Conservation (phyloP, 768 basidiomycete genomes). For the Leccinum truebloodii region DNA sequence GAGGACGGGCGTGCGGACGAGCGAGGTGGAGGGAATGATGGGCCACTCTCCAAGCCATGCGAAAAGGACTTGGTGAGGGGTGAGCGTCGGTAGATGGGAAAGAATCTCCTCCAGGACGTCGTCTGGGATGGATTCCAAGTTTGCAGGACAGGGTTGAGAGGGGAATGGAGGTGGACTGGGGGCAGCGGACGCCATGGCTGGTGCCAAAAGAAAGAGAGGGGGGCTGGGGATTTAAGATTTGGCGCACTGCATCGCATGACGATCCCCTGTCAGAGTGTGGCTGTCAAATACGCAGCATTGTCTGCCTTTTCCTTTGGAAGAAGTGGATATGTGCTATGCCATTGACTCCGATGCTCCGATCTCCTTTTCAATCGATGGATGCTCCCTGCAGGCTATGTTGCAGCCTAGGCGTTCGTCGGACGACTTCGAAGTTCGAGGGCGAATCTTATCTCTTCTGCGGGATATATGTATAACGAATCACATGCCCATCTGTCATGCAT, state of each 20-base stretch:
- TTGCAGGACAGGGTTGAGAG: slow-evolving; percentile 1
- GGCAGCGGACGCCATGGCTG: not conserved
- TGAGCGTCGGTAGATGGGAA: slow-evolving; percentile 9
- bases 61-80: not conserved
- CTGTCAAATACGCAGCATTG: not conserved
- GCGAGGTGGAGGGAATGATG: not conserved
- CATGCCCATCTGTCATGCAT: not conserved
- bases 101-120: slow-evolving; percentile 17
- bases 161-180: not conserved
- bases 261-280: not conserved
- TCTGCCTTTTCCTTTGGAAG: not conserved
- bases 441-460: not conserved
- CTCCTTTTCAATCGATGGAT: not conserved
- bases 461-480: not conserved
- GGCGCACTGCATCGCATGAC: not conserved
- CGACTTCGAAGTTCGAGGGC: not conserved
- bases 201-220: too few relatives aligned
- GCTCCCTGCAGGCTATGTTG: not conserved
- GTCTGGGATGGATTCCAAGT: slow-evolving; percentile 12
- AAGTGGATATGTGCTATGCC: not conserved
- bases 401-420: not conserved
- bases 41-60: not conserved
- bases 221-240: too few relatives aligned
- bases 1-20: too few relatives aligned
- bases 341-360: too few relatives aligned